phyloP scores from a whole-genome alignment of 164 flowering plant genomes.

The Nelumbo lutea region DNA sequence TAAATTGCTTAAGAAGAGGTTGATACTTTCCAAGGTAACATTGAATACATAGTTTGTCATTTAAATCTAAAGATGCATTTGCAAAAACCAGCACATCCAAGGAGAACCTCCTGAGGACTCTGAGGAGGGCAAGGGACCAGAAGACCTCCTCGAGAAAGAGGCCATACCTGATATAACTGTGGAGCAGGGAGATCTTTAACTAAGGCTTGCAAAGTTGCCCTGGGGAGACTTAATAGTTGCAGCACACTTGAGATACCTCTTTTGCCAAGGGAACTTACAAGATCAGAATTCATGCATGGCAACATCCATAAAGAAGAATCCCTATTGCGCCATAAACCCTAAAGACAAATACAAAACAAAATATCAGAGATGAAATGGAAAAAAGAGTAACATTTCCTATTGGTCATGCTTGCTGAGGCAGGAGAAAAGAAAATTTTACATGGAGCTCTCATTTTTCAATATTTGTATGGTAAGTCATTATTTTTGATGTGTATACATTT shows the following conservation, averaged over 20 bases:
- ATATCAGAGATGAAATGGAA: conserved; percentile 7
- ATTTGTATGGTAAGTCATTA: background rate
- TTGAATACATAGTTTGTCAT: background rate
- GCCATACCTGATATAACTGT: conserved; percentile 55
- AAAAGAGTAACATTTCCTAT: conserved; percentile 3
- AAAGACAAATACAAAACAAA: conserved; percentile 9
- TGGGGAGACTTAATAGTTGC: conserved; percentile 61
- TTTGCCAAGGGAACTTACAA: conserved; percentile 35
- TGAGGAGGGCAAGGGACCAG: too few species aligned
- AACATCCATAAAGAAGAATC: conserved; percentile 81
- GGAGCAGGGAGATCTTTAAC: conserved; percentile 41
- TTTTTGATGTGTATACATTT: background rate
- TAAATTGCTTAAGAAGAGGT: background rate
- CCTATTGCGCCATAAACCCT: conserved; percentile 78
- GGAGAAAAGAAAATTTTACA: background rate
- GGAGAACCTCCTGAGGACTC: too few species aligned
- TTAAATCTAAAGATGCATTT: background rate
- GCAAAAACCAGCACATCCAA: background rate
- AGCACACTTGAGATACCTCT: conserved; percentile 56
- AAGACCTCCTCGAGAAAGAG: background rate
- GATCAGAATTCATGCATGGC: conserved; percentile 78
- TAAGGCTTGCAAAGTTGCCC: conserved; percentile 38
- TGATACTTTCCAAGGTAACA: background rate
- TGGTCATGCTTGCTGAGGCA: background rate
- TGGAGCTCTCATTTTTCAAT: background rate